Evolutionary conservation across 2,329 filamentous ascomycete species (phyloP).

Genomic region (Setomelanomma holmii): DNA sequence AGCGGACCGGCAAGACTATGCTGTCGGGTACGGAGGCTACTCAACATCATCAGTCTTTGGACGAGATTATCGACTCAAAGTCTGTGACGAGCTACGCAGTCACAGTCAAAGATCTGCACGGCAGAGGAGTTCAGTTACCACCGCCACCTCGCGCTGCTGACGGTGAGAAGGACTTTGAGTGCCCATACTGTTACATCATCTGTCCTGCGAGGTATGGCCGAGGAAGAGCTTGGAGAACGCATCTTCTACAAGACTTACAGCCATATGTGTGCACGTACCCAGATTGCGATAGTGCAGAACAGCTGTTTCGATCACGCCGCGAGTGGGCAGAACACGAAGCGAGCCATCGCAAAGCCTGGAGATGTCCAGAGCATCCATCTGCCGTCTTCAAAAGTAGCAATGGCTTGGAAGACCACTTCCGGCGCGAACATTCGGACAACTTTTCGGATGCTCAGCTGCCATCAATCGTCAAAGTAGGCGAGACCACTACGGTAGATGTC

Average conservation of each 20-base stretch:
- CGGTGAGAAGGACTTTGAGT: constrained; percentile 47
- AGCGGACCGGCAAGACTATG: constrained; percentile 42
- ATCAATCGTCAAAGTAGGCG: constrained; percentile 41
- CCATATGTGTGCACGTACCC: constrained; percentile 47
- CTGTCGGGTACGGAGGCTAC: constrained; percentile 49
- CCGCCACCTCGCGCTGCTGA: constrained; percentile 41
- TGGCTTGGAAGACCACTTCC: constrained; percentile 41
- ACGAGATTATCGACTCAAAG: constrained; percentile 45
- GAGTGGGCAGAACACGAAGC: constrained; percentile 49
- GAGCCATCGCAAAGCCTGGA: constrained; percentile 46
- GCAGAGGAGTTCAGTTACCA: constrained; percentile 42
- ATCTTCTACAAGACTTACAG: constrained; percentile 47
- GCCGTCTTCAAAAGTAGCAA: constrained; percentile 34
- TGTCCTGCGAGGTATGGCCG: constrained; percentile 46
- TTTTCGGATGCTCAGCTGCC: constrained; percentile 37
- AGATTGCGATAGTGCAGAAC: constrained; percentile 35
- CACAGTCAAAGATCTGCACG: constrained; percentile 44
- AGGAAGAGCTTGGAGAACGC: constrained; percentile 43
- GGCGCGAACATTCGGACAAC: constrained; percentile 34
- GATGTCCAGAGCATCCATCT: constrained; percentile 43
- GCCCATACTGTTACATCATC: constrained; percentile 49
- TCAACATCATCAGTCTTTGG: constrained; percentile 45
- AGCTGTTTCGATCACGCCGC: constrained; percentile 45
- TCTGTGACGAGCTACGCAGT: constrained; percentile 48
- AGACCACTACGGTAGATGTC: constrained; percentile 41